These are phyloP conservation scores for Pseudogymnoascus sp. DNA, from an alignment of 2,329 filamentous ascomycete genomes.

Conservation along the genomic window DNA sequence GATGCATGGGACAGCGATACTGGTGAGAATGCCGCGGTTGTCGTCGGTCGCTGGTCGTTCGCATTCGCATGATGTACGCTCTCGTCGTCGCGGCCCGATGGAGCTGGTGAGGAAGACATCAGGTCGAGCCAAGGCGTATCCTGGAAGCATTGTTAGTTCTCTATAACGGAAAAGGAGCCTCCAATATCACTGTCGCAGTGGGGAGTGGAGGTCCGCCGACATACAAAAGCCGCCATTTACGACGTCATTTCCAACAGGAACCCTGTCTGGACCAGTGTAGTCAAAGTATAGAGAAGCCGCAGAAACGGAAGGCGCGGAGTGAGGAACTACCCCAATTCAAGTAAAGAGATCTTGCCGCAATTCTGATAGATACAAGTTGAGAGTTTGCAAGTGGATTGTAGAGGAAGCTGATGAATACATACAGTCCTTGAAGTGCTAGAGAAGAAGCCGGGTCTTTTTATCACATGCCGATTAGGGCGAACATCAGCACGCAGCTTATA, in stretches of 20 bases:
- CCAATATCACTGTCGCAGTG: background rate
- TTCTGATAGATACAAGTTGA: background rate
- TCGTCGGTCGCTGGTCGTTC: slow-evolving; percentile 49
- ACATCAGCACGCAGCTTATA: background rate
- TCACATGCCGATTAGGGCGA: slow-evolving; percentile 4
- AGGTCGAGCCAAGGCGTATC: slow-evolving; percentile 28
- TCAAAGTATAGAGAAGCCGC: background rate
- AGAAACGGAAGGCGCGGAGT: background rate
- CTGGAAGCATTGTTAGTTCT: slow-evolving; percentile 17
- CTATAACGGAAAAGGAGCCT: background rate
- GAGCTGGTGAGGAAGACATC: slow-evolving; percentile 26
- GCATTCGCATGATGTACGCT: slow-evolving; percentile 15
- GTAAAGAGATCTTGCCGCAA: background rate
- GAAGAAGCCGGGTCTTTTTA: background rate
- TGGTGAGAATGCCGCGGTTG: slow-evolving; percentile 84
- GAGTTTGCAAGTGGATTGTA: background rate
- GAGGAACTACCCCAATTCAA: slow-evolving; percentile 4
- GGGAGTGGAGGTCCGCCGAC: slow-evolving; percentile 12
- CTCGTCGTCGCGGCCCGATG: slow-evolving; percentile 22
- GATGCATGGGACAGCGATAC: slow-evolving; percentile 58
- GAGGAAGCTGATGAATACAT: slow-evolving; percentile 1
- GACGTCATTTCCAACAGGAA: slow-evolving; percentile 23
- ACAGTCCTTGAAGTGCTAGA: background rate
- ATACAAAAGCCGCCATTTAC: slow-evolving; percentile 30
- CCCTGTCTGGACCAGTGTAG: slow-evolving; percentile 1